These are phyloP conservation scores for Phoma sp. DNA, from an alignment of 2,329 filamentous ascomycete genomes.

Conservation along the genomic window DNA sequence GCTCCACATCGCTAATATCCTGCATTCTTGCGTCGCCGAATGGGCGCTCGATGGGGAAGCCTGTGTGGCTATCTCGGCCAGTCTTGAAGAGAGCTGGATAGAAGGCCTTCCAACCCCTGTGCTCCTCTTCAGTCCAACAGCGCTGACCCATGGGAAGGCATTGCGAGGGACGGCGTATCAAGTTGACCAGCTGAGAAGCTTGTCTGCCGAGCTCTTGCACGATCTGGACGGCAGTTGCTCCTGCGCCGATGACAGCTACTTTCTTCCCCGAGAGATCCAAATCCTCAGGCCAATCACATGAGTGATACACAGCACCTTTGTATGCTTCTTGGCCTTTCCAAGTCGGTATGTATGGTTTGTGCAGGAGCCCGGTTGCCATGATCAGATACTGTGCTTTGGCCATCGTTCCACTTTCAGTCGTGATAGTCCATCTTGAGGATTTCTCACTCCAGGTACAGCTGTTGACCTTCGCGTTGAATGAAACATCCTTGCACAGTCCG, in stretches of 20 bases:
- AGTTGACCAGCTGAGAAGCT: slow-evolving; percentile 24
- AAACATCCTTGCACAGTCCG: slow-evolving; percentile 29
- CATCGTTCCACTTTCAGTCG: slow-evolving; percentile 52
- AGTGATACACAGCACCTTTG: slow-evolving; percentile 31
- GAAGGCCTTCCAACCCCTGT: slow-evolving; percentile 33
- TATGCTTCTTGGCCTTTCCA: slow-evolving; percentile 24
- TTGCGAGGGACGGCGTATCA: slow-evolving; percentile 31
- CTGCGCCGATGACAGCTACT: slow-evolving; percentile 36
- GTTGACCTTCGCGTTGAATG: slow-evolving; percentile 53
- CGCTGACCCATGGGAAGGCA: slow-evolving; percentile 37
- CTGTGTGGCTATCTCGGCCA: slow-evolving; percentile 17
- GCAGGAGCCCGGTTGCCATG: slow-evolving; percentile 27
- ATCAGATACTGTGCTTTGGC: slow-evolving; percentile 51
- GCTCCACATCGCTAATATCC: slow-evolving; percentile 23
- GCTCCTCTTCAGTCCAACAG: slow-evolving; percentile 26
- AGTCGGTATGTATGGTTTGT: slow-evolving; percentile 24
- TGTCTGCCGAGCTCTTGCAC: slow-evolving; percentile 33
- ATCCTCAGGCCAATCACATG: slow-evolving; percentile 43
- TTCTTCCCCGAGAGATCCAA: slow-evolving; percentile 33
- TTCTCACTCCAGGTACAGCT: slow-evolving; percentile 50
- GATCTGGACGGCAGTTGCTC: slow-evolving; percentile 39
- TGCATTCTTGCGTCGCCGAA: slow-evolving; percentile 12
- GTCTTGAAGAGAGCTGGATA: slow-evolving; percentile 26
- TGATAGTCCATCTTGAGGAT: slow-evolving; percentile 52
- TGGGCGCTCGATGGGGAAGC: slow-evolving; percentile 25